Evolutionary conservation across 2,329 filamentous ascomycete species (phyloP), one percentile per base, ranked within the genome.

Genomic region (Fusarium acutatum): DNA sequence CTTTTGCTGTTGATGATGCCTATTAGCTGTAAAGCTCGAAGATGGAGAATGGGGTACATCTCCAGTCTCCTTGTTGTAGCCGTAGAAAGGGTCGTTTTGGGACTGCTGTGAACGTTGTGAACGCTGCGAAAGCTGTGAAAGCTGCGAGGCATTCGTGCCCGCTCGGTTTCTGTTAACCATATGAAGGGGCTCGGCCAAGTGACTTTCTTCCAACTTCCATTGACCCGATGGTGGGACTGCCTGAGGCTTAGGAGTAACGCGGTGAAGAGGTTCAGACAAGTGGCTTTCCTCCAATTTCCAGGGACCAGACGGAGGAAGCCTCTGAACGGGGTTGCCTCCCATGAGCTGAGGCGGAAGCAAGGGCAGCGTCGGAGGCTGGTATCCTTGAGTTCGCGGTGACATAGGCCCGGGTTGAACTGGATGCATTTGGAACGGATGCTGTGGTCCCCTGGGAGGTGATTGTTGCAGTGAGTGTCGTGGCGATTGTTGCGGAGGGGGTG

Each of bases 251-350:
- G 69, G 72, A 32, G 72, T 73, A 24, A 75, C 76, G 7, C 70
- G 64, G 59, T 83, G 80, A 24, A 89, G 81, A 32, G 88, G 88
- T 69, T 88, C 84, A 3, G 84, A 80, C 40, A 90, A 80, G 65
- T 87, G 84, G 15, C 88, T 90, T 79, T 89, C 87, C 70, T 89
- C 84, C 11, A 88, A 79, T 56, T 85, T 87, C 88, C 88, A 90
- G 24, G 82, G 82, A 1, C 84, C 85, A n/a, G 81, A 79, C 3
- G 83, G 84, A 32, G 83, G 83, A 7, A 86, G 80, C 34, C 76
- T 82, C 38, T 84, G 83, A 13, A 84, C 78, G 15, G 84, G 82
- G 44, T 84, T 85, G 30, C 72, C 72, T 32, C 65, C 74, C 43
- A 57, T 63, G 50, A 79, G 73, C 32, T 72, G 74, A 32, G 74